Evolutionary conservation across 495 filamentous ascomycete genomes (phyloP), one percentile per base, ranked within the genome.

Genomic region (Talaromyces wortmannii): DNA sequence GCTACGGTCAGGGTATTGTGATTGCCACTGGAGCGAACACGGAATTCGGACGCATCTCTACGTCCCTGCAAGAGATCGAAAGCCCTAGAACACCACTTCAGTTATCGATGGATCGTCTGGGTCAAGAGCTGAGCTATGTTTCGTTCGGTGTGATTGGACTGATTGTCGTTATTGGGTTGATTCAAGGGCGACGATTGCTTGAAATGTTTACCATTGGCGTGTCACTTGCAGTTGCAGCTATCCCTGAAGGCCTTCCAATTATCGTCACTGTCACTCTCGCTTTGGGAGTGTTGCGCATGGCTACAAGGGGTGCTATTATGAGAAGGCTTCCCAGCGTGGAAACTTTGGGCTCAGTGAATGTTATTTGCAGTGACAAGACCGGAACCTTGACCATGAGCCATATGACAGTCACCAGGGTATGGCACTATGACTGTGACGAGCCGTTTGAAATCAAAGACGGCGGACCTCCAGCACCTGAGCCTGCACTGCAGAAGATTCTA

Each of bases 171-270:
- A 78, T 96, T 44, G 94, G 94, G 5, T 80, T 95, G 56, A 78
- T 92, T 59, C 90, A 97, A 63, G 94, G 92, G 15, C 88, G 92
- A 66, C 83, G 85, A 57, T 74, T 96, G 31, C 79, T 99, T 23
- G 94, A 97, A 47, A 95, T 99, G 74, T 97, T 99, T 68, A 95
- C 92, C 31, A 96, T 97, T 66, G 95, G 91, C 17, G 94, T 99
- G 42, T 97, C 92, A 7, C 81, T 99, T 31, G 94, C 94, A 11
- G 94, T 99, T 13, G 94, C 94, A 8, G 94, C 94, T 18, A 98
- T 98, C 65, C 94, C 94, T 0, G 94, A 98, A 75, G 94, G 94
- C 10, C 79, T 98, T 15, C 95, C 94, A 7, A 97, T 97, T 61
- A 97, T 97, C 64, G 95, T 99, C 23, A 97, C 94, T 0, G 94